A percentile compares a stretch with the other conserved stretches of the same genome.
Evolutionary conservation across 1,284 basidiomycete genomes (phyloP).

Genomic region (Peniophora sp.): DNA sequence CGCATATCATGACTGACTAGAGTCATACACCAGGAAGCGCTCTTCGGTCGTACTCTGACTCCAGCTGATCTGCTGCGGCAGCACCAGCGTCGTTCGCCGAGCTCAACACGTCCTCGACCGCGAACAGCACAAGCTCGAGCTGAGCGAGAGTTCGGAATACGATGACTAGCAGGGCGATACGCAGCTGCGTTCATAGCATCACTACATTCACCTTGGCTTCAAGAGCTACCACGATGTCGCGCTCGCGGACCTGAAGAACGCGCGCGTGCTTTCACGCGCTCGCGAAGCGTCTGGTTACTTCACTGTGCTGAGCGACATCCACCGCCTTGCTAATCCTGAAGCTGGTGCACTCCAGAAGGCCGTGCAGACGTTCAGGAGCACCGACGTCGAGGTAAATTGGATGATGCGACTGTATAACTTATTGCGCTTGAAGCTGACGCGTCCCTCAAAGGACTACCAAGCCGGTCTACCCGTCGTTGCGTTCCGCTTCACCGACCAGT

Average conservation of each 20-base stretch:
- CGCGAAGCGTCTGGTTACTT: slow-evolving; percentile 79
- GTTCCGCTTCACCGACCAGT: slow-evolving; percentile 83
- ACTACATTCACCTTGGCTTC: slow-evolving; percentile 79
- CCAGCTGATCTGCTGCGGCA: slow-evolving; percentile 94
- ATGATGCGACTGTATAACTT: no score
- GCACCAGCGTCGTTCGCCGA: slow-evolving; percentile 92
- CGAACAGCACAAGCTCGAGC: slow-evolving; percentile 90
- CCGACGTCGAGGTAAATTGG: slow-evolving; percentile 50
- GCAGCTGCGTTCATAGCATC: no score
- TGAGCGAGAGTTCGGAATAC: no score
- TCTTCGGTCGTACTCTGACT: slow-evolving; percentile 90
- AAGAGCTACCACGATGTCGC: slow-evolving; percentile 76
- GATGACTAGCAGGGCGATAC: no score
- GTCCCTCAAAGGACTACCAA: slow-evolving; percentile 60
- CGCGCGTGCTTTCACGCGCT: slow-evolving; percentile 78
- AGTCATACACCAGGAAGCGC: slow-evolving; percentile 67
- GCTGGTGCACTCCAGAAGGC: slow-evolving; percentile 24
- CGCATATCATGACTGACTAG: slow-evolving; percentile 7
- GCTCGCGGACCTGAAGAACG: slow-evolving; percentile 75
- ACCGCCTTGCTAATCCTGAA: slow-evolving; percentile 28
- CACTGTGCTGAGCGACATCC: slow-evolving; percentile 67
- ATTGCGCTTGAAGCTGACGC: no score
- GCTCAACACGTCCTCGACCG: slow-evolving; percentile 96
- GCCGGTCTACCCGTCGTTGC: slow-evolving; percentile 87
- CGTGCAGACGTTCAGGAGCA: slow-evolving; percentile 32